Base-by-base conservation (phyloP, 176 grass and related monocot genomes). In the Phragmites australis region DNA sequence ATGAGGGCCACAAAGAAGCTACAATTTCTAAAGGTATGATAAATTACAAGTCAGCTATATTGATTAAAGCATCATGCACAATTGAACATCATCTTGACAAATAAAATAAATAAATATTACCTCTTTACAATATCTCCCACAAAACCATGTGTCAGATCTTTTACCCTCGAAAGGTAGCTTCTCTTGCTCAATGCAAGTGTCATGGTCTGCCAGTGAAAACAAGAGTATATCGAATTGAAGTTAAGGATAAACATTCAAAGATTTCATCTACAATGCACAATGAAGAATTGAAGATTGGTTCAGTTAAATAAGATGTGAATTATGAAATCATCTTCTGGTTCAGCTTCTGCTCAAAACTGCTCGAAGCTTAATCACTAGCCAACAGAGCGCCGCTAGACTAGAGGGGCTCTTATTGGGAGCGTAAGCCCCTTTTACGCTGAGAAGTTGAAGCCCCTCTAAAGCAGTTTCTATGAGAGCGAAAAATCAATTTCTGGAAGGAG, bases 181-280 rank as follows among this genome's bases (percentile, higher is more conserved):
- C 26, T 52, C 37, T 7, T 79, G 65, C 15, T 87, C 85, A 81
- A 89, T 19, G 76, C 92, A 94, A 42, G 54, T 79, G 43, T 62
- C 72, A 87, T 94, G 92, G 74, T 91, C 92, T 94, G 83, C 65
- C 68, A 91, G 21, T 72, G 57, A 80, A 75, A 84, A 89, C 29
- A 81, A 56, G n/a, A 66, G 48, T 56, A 40, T 43, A 59, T 84
- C 26, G 84, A 32, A 65, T 59, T 37, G 70, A 70, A 81, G 21
- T 48, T 40, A 39, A 51, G 17, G 50, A 81, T 37, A 81, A 84
- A 42, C 12, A 81, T 14, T 46, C 18, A 23, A 75, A 49, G 23
- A 76, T 48, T 76, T 39, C 39, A 81, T 63, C 7, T 25, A 18
- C 21, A 46, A 69, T 75, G 43, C 60, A 76, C 9, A 61, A 56